phyloP scores from a whole-genome alignment of 176 grass and related monocot species.

The Oryza longistaminata region DNA sequence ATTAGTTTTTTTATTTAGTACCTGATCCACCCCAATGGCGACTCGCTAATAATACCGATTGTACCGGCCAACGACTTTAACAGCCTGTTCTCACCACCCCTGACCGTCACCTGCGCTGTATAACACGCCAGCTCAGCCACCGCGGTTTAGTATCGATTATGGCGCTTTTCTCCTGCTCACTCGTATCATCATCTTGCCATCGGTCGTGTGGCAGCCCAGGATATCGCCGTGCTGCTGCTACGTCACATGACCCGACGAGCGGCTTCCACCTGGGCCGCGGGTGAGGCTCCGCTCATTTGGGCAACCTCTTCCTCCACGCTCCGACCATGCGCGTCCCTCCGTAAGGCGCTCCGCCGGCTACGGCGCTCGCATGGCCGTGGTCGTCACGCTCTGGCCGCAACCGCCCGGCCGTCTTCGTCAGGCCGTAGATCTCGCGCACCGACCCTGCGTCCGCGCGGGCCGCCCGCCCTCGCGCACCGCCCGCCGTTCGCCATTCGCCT shows the following conservation, averaged over 20 bases:
- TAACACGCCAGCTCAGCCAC: too few relatives aligned
- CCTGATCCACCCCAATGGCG: too few relatives aligned
- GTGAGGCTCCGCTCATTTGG: not conserved
- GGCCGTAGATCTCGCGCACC: conserved; percentile 3
- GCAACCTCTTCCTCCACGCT: not conserved
- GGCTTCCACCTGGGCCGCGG: not conserved
- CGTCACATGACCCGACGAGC: not conserved
- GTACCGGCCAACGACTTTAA: too few relatives aligned
- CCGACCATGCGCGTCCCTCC: not conserved
- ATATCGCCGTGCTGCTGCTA: too few relatives aligned
- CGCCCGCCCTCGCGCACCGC: conserved; percentile 6
- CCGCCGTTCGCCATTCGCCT: not conserved
- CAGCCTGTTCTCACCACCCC: too few relatives aligned
- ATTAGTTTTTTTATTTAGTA: too few relatives aligned
- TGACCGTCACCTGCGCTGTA: too few relatives aligned
- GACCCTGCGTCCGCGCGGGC: conserved; percentile 16
- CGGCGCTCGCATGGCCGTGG: conserved; percentile 6
- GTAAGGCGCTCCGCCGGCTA: not conserved
- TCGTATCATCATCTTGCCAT: too few relatives aligned
- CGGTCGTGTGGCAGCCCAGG: too few relatives aligned
- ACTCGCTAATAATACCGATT: too few relatives aligned
- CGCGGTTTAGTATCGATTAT: too few relatives aligned
- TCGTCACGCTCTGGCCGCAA: conserved; percentile 10
- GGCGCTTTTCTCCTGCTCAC: too few relatives aligned
- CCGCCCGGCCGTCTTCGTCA: conserved; percentile 22